Conservation (phyloP, 2,329 filamentous ascomycete species). For the Scedosporium minutisporum region DNA sequence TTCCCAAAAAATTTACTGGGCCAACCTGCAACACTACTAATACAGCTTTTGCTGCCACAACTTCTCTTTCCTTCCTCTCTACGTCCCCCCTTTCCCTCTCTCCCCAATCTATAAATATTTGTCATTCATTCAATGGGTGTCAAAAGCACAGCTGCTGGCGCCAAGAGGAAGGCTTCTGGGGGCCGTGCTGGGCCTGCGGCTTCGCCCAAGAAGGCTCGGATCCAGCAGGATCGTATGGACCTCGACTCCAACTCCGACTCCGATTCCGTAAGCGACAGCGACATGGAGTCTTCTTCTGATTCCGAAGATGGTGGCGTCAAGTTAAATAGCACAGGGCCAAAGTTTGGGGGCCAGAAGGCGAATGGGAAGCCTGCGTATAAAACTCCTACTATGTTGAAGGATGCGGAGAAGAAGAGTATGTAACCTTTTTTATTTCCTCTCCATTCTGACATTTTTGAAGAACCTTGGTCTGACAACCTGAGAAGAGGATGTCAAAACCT, state of each 20-base stretch:
- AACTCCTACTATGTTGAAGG: too few species aligned
- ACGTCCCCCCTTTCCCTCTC: neutral
- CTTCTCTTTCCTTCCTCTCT: neutral
- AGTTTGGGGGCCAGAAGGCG: neutral
- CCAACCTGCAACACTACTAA: neutral
- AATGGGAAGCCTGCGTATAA: slow-evolving; percentile 16
- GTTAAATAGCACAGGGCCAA: slow-evolving; percentile 24
- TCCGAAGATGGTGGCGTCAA: slow-evolving; percentile 44
- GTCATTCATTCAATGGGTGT: slow-evolving; percentile 8
- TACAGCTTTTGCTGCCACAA: neutral
- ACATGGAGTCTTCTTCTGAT: slow-evolving; percentile 34
- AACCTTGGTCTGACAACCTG: neutral
- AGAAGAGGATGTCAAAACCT: slow-evolving; percentile 45
- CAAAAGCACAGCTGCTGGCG: slow-evolving; percentile 34
- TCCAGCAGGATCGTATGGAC: slow-evolving; percentile 26
- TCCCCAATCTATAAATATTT: neutral
- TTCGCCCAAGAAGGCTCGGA: slow-evolving; percentile 41
- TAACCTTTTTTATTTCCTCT: neutral
- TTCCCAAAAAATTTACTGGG: neutral
- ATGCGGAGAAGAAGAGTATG: too few species aligned
- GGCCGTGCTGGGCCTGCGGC: slow-evolving; percentile 33
- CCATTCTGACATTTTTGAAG: neutral
- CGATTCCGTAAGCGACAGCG: slow-evolving; percentile 20
- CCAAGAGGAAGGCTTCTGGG: slow-evolving; percentile 46
- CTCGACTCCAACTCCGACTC: slow-evolving; percentile 13